These are phyloP conservation scores for Penicillium freii DNA, from an alignment of 2,329 filamentous ascomycete genomes.

Conservation along the genomic window DNA sequence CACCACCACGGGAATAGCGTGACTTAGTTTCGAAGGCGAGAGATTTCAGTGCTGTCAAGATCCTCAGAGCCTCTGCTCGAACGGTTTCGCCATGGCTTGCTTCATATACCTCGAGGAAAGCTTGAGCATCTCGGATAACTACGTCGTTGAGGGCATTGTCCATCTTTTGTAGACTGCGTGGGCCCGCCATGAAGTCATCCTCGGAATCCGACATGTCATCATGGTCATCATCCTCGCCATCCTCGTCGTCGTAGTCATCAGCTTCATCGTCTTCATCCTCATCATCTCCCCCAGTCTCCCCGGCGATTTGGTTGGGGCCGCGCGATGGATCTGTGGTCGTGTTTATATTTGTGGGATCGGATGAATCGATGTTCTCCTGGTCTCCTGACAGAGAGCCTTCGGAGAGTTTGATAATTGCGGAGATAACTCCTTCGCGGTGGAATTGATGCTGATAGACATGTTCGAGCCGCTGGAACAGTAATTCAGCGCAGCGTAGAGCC, in stretches of 20 bases:
- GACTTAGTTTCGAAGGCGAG: constrained; percentile 69
- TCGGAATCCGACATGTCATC: constrained; percentile 62
- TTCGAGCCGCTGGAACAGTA: constrained; percentile 79
- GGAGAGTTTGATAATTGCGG: constrained; percentile 81
- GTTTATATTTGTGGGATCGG: constrained; percentile 3
- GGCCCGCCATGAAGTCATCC: constrained; percentile 57
- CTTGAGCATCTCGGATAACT: constrained; percentile 74
- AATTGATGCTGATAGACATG: constrained; percentile 93
- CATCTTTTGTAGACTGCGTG: constrained; percentile 38
- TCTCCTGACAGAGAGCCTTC: constrained; percentile 39
- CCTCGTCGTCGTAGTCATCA: constrained; percentile 53
- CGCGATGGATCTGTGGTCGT: constrained; percentile 11
- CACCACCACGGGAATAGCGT: constrained; percentile 59
- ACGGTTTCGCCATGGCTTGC: constrained; percentile 69
- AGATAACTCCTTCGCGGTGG: constrained; percentile 92
- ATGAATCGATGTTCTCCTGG: constrained; percentile 14
- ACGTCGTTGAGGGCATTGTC: constrained; percentile 62
- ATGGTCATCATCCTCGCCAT: constrained; percentile 53
- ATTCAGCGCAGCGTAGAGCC: constrained; percentile 83
- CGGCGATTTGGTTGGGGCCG: constrained; percentile 4
- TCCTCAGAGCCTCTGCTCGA: constrained; percentile 74
- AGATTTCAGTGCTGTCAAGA: constrained; percentile 68
- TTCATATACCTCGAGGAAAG: constrained; percentile 81
- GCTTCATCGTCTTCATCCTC: constrained; percentile 52
- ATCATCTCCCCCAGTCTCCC: constrained; percentile 32